Base-by-base conservation (phyloP, 371 early-diverging fungal species). In the Actinomucor elegans region DNA sequence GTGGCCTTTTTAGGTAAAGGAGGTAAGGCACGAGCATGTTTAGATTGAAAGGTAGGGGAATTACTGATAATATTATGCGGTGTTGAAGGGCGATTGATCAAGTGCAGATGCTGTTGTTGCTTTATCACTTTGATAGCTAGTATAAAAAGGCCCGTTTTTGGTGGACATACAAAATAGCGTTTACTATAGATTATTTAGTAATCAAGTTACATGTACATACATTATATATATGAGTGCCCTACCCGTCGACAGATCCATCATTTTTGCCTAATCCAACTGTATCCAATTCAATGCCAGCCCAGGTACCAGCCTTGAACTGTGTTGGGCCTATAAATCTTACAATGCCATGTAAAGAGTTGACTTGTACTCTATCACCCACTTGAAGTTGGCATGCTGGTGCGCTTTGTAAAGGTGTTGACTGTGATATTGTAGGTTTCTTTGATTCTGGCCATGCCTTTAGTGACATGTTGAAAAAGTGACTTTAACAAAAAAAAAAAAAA, bases 201-300 rank as follows among this genome's bases (percentile, higher is more conserved):
- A n/a, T n/a, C n/a, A n/a, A n/a, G n/a, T n/a, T n/a, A n/a, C n/a
- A n/a, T n/a, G n/a, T n/a, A n/a, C n/a, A n/a, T n/a, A n/a, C n/a
- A n/a, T n/a, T n/a, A n/a, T n/a, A n/a, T n/a, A n/a, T 40, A 15
- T 43, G 31, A 11, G 15, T 42, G 33, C 20, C 11, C 40, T 73
- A 76, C 75, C 88, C 91, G 18, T 70, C 66, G 15, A 85, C 83
- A 14, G 74, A 73, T 18, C 91, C 91, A 45, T 87, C 81, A 65
- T 91, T 91, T 55, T 91, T 91, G 20, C 91, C 91, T 28, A 75
- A 67, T 21, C 86, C 88, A 2, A 56, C 63, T 26, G 52, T 59
- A 36, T 90, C 90, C 8, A 91, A 72, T 63, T 88, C 88, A 45
- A 91, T 76, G 8, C 91, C 91, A 17, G 86, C 90, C 91, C 91